Percentiles rank a stretch among this genome's conserved stretches.
Conservation (phyloP, 2,329 filamentous ascomycete genomes). For the Fusarium camptoceras region DNA sequence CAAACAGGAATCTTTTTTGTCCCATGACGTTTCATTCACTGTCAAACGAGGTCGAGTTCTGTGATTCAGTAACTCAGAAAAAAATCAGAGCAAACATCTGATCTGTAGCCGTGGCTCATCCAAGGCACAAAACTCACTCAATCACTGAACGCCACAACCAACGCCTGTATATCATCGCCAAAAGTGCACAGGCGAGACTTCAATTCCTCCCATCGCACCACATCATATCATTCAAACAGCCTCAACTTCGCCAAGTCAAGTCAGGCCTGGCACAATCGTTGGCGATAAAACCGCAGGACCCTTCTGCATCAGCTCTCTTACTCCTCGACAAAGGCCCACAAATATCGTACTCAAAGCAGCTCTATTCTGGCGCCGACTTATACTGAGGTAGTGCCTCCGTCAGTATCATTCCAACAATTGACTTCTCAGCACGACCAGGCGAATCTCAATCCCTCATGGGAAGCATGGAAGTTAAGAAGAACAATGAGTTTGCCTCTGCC, state of each 20-base stretch:
- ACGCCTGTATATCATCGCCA: conserved; percentile 1
- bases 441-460: conserved; percentile 3
- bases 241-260: conserved; percentile 12
- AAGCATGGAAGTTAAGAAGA: conserved; percentile 39
- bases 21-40: conserved; percentile 44
- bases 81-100: conserved; percentile 19
- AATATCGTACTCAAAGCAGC: conserved; percentile 7
- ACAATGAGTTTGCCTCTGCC: conserved; percentile 47
- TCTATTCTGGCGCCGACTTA: conserved; percentile 20
- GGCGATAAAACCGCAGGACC: conserved; percentile 8
- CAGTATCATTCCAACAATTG: background rate
- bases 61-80: conserved; percentile 38
- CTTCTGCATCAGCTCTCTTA: conserved; percentile 9
- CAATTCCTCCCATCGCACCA: conserved; percentile 30
- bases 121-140: conserved; percentile 6
- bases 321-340: conserved; percentile 17
- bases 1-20: conserved; percentile 39
- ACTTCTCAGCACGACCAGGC: background rate
- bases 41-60: conserved; percentile 23
- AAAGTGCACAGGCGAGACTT: conserved; percentile 27
- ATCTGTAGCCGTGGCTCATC: conserved; percentile 1
- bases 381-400: conserved; percentile 29
- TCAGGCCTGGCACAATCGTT: conserved; percentile 7
- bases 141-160: conserved; percentile 3
- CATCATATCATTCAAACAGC: conserved; percentile 32